Evolutionary conservation across 164 flowering plant species (phyloP).

Genomic region (Piper longum): DNA sequence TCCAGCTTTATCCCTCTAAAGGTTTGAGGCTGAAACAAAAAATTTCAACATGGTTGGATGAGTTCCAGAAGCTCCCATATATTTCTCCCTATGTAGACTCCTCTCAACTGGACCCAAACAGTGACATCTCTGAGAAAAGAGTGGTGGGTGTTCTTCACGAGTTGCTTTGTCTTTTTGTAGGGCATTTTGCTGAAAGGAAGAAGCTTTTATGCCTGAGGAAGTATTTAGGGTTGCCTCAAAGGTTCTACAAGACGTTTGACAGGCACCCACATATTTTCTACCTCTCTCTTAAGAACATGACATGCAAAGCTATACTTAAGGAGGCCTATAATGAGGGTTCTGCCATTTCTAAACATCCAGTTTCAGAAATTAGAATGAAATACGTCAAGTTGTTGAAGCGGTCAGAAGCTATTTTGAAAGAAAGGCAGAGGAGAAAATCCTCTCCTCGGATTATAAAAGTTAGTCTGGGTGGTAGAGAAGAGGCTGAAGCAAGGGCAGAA

Average conservation of each 20-base stretch:
- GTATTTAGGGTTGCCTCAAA: conserved; percentile 69
- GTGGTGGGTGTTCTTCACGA: conserved; percentile 77
- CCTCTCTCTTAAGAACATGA: conserved; percentile 54
- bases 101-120: conserved; percentile 34
- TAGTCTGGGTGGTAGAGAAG: background rate
- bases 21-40: conserved; percentile 68
- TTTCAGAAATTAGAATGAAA: conserved; percentile 49
- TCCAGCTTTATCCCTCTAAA: conserved; percentile 58
- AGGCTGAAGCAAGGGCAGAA: background rate
- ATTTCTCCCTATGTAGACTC: conserved; percentile 69
- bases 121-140: conserved; percentile 67
- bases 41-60: conserved; percentile 56
- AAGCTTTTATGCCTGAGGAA: conserved; percentile 51
- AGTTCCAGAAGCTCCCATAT: conserved; percentile 67
- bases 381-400: conserved; percentile 46
- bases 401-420: conserved; percentile 32
- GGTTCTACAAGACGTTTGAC: conserved; percentile 61
- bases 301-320: conserved; percentile 69
- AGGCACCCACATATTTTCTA: conserved; percentile 75
- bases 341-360: conserved; percentile 49
- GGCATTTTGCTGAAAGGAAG: conserved; percentile 64
- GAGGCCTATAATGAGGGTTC: conserved; percentile 44
- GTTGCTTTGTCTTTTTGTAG: conserved; percentile 67
- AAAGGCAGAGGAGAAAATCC: conserved; percentile 15
- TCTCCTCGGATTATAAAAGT: background rate